phyloP scores from a whole-genome alignment of 1,284 basidiomycete species.

The Cutaneotrichosporon dermatis region DNA sequence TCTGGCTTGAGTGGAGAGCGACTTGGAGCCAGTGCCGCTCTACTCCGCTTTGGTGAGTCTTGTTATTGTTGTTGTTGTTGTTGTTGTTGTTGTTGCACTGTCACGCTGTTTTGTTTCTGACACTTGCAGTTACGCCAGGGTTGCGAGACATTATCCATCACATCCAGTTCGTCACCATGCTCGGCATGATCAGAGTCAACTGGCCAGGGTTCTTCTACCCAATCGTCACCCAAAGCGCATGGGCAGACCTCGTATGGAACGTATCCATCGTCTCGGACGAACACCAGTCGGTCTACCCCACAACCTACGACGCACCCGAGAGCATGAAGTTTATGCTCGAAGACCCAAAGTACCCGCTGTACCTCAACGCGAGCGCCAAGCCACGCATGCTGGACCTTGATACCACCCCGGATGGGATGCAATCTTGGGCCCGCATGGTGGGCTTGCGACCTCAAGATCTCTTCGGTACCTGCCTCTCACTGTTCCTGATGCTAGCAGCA shows the following conservation, averaged over 20 bases:
- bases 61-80: no score
- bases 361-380: conserved; percentile 60
- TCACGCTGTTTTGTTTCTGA: conserved; percentile 1
- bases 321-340: conserved; percentile 64
- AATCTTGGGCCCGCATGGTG: conserved; percentile 71
- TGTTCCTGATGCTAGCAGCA: conserved; percentile 76
- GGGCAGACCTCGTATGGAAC: conserved; percentile 82
- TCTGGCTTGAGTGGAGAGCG: conserved; percentile 88
- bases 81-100: neutral
- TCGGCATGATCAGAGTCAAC: conserved; percentile 87
- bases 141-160: conserved; percentile 88
- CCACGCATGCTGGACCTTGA: conserved; percentile 47
- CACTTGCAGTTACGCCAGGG: conserved; percentile 72
- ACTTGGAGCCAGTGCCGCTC: conserved; percentile 73
- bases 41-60: conserved; percentile 77
- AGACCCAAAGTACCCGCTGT: conserved; percentile 69
- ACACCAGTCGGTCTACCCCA: conserved; percentile 64
- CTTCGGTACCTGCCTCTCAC: conserved; percentile 72
- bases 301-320: conserved; percentile 57
- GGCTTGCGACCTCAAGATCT: conserved; percentile 77
- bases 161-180: conserved; percentile 67
- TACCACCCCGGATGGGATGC: conserved; percentile 56
- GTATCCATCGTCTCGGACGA: conserved; percentile 60
- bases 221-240: conserved; percentile 74
- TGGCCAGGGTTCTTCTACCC: conserved; percentile 93